Conservation (phyloP, 164 flowering plant species). For the Berberis thunbergii region DNA sequence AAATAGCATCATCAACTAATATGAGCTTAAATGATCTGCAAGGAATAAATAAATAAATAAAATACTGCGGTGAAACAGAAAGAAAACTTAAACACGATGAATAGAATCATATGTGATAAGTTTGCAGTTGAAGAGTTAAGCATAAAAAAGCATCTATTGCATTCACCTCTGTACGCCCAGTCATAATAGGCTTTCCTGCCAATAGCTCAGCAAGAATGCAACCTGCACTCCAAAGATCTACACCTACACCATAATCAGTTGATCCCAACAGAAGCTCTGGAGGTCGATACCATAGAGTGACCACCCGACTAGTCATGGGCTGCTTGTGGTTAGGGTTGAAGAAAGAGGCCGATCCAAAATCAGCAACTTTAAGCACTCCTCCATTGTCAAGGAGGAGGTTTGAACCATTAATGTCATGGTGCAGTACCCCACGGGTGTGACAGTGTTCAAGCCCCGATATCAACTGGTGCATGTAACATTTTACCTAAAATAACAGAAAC, state of each 20-base stretch:
- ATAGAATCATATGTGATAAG: too few relatives aligned
- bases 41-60: too few relatives aligned
- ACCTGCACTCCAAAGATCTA: constrained; percentile 94
- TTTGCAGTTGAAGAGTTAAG: too few relatives aligned
- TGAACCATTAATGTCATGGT: constrained; percentile 88
- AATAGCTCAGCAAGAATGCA: constrained; percentile 80
- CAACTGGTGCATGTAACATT: constrained; percentile 39
- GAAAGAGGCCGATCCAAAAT: constrained; percentile 40
- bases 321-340: constrained; percentile 49
- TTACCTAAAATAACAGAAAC: constrained; percentile 17
- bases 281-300: constrained; percentile 41
- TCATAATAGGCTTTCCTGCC: constrained; percentile 89
- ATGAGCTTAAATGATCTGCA: too few relatives aligned
- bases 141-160: too few relatives aligned
- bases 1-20: too few relatives aligned
- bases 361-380: constrained; percentile 76
- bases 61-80: too few relatives aligned
- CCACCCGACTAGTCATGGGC: constrained; percentile 69
- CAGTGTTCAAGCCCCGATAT: constrained; percentile 44
- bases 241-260: constrained; percentile 77
- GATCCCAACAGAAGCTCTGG: constrained; percentile 80
- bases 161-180: constrained; percentile 82
- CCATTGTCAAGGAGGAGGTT: constrained; percentile 76
- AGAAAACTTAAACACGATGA: too few relatives aligned
- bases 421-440: constrained; percentile 34